Base-by-base conservation (phyloP, 140 eudicot genomes). In the Ambrosia hybrid region DNA sequence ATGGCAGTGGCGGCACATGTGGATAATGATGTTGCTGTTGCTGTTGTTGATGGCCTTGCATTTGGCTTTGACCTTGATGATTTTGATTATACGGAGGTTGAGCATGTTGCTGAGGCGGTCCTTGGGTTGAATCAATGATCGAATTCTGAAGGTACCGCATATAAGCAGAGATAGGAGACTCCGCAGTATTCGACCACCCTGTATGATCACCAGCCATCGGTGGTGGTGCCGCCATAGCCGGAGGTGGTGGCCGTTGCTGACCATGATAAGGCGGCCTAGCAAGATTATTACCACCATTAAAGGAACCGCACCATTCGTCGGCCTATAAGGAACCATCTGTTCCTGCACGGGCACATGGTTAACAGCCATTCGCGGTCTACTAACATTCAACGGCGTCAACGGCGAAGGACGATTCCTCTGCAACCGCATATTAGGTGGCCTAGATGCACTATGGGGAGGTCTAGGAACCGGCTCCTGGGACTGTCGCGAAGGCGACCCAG, bases 101-200 rank as follows among this genome's bases (percentile, higher is more conserved):
- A 33, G 68, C 82, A 14, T 82, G 85, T n/a, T 61, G 75, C 11
- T 75, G 48, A 63, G 30, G 26, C 3, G 68, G 85, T 53, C 75
- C 79, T 43, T 80, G 88, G 12, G 88, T 77, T 26, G 92, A 52
- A 79, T 89, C 97, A 0, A 81, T 73, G 21, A 92, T 82, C 6
- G 93, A 93, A 73, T 81, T 84, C 58, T 93, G 97, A 73, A 93
- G 96, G 71, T 93, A 91, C 0, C 95, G 84, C 98, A 93, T 90
- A 56, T 93, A 93, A 3, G 83, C 88, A 0, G 97, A 93, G 26
- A 90, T 83, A 15, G 98, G 98, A 13, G 83, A 93, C 81, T 89
- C 91, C 0, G 92, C 83, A 0, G 88, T 73, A 45, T 83, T 84
- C n/a, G n/a, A n/a, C n/a, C n/a, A n/a, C n/a, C n/a, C n/a, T n/a